Evolutionary conservation across 2,329 filamentous ascomycete species (phyloP).

Genomic region (Penicillium fuscoglaucum): DNA sequence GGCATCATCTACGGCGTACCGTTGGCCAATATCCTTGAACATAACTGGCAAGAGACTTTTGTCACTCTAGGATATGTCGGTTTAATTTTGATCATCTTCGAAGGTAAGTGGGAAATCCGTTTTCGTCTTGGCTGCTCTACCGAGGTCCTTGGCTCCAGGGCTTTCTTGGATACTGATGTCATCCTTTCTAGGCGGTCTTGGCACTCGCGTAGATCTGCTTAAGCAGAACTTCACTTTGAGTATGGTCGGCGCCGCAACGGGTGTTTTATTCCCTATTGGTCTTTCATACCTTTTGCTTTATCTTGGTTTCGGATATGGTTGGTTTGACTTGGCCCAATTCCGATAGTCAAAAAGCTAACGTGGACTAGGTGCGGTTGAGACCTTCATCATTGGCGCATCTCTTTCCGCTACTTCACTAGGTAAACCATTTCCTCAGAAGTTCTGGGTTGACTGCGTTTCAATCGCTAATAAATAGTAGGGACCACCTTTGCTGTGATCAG

Average conservation of each 20-base stretch:
- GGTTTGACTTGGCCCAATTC: not conserved
- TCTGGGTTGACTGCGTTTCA: too few species aligned
- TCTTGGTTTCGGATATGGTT: constrained; percentile 46
- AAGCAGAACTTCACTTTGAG: constrained; percentile 48
- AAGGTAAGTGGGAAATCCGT: constrained; percentile 28
- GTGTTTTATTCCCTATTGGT: constrained; percentile 50
- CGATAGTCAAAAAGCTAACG: constrained; percentile 4
- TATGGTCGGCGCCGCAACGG: constrained; percentile 45
- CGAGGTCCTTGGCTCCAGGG: not conserved
- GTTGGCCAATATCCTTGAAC: constrained; percentile 47
- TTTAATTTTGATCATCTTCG: constrained; percentile 53
- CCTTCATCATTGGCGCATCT: constrained; percentile 34
- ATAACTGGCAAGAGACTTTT: constrained; percentile 49
- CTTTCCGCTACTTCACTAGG: constrained; percentile 35
- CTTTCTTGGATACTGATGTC: constrained; percentile 11
- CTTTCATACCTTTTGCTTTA: constrained; percentile 48
- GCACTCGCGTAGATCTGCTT: constrained; percentile 49
- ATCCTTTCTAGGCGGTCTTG: constrained; percentile 43
- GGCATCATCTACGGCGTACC: constrained; percentile 51
- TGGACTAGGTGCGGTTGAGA: constrained; percentile 31
- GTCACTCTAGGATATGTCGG: constrained; percentile 51
- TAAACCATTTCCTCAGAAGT: not conserved
- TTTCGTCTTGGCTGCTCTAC: not conserved
- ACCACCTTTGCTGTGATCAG: constrained; percentile 36
- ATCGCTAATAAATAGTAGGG: constrained; percentile 14